Conservation (phyloP, 2,329 filamentous ascomycete genomes). For the Emydomyces testavorans region DNA sequence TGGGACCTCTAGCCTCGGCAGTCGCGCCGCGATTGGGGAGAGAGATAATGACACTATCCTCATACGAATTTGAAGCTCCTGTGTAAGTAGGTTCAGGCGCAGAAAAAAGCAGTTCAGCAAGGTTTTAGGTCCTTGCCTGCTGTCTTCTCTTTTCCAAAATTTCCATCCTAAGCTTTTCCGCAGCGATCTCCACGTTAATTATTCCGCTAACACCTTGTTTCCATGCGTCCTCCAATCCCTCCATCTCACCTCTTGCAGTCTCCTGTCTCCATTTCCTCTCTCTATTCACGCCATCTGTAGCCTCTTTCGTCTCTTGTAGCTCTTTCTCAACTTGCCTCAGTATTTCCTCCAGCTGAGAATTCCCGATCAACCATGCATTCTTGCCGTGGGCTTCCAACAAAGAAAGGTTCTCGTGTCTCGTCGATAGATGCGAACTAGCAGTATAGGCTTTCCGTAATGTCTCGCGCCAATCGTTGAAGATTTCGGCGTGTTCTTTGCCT, state of each 20-base stretch:
- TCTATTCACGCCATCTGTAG: slow-evolving; percentile 62
- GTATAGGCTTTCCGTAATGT: slow-evolving; percentile 47
- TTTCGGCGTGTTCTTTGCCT: slow-evolving; percentile 20
- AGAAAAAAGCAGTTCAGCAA: too few relatives aligned
- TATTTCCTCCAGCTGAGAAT: slow-evolving; percentile 65
- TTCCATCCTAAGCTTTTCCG: slow-evolving; percentile 57
- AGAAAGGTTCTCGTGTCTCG: slow-evolving; percentile 49
- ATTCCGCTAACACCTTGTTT: slow-evolving; percentile 63
- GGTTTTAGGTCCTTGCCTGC: slow-evolving; percentile 20
- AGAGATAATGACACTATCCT: too few relatives aligned
- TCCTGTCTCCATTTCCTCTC: slow-evolving; percentile 59
- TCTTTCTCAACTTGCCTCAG: slow-evolving; percentile 61
- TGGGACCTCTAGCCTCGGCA: too few relatives aligned
- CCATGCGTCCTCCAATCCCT: slow-evolving; percentile 66
- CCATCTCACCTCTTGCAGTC: slow-evolving; percentile 59
- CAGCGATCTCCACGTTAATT: slow-evolving; percentile 76
- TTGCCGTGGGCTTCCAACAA: slow-evolving; percentile 74
- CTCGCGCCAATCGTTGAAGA: slow-evolving; percentile 39
- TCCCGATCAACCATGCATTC: slow-evolving; percentile 83
- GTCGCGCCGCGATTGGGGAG: too few relatives aligned
- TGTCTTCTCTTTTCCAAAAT: slow-evolving; percentile 50
- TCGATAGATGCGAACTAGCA: slow-evolving; percentile 46
- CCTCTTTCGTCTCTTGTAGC: slow-evolving; percentile 53
- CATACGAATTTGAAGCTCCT: too few relatives aligned
- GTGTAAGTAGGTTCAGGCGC: too few relatives aligned